phyloP scores from a whole-genome alignment of 148 eudicot species.

The Fagopyrum esculentum region DNA sequence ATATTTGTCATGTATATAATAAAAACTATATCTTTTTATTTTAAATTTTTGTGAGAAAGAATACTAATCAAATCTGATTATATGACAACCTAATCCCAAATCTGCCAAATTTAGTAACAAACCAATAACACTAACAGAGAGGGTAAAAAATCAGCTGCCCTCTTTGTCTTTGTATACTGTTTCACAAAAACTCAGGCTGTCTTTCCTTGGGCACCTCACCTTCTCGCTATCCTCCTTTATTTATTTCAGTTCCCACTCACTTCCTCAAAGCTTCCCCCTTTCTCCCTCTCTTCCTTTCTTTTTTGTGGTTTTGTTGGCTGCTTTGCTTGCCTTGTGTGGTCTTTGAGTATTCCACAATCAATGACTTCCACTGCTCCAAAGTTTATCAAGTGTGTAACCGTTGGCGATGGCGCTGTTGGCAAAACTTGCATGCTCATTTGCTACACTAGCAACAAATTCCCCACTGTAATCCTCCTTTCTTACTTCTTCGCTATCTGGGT shows the following conservation, averaged over 20 bases:
- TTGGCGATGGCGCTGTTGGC: conserved; percentile 86
- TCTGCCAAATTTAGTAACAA: too few species aligned
- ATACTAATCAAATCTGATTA: too few species aligned
- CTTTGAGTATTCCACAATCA: neutral
- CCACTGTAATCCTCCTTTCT: conserved; percentile 45
- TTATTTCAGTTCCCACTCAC: neutral
- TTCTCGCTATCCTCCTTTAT: neutral
- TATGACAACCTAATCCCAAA: neutral
- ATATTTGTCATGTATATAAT: too few species aligned
- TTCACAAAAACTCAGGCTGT: neutral
- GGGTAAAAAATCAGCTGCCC: neutral
- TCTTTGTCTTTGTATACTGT: neutral
- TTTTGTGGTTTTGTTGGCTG: neutral
- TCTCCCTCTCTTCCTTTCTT: neutral
- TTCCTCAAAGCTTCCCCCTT: conserved; percentile 2
- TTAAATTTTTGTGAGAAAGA: too few species aligned
- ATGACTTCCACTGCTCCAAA: conserved; percentile 68
- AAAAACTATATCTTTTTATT: too few species aligned
- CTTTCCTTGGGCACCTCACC: neutral
- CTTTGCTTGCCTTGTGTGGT: neutral
- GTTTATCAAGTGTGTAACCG: conserved; percentile 85
- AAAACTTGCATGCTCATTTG: conserved; percentile 87
- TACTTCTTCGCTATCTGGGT: neutral
- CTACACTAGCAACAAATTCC: conserved; percentile 78
- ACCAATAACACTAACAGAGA: too few species aligned